These are phyloP conservation scores for Endocladia muricata DNA, from an alignment of 31 red algal species.

Conservation along the genomic window DNA sequence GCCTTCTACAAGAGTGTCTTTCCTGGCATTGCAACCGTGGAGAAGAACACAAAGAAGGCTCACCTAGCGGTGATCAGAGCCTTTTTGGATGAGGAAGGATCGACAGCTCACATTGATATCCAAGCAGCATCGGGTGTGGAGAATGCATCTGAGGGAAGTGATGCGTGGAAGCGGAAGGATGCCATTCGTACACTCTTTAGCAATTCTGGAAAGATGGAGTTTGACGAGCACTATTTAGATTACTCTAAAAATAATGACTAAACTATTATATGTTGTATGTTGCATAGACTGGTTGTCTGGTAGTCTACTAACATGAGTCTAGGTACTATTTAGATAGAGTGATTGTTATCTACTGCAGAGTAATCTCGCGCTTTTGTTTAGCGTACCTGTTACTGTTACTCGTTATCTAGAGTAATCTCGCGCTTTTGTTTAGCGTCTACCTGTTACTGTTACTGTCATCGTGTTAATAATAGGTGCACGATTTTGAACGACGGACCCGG, in stretches of 20 bases:
- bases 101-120: slow-evolving; percentile 4
- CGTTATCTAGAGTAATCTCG: no score
- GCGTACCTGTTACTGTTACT: no score
- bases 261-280: no score
- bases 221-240: slow-evolving; percentile 5
- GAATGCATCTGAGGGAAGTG: slow-evolving; percentile 1
- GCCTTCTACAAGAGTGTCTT: slow-evolving; percentile 1
- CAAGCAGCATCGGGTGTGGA: slow-evolving; percentile 3
- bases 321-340: no score
- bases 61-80: slow-evolving; percentile 2
- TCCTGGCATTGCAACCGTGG: slow-evolving; percentile 3
- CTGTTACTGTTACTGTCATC: no score
- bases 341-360: no score
- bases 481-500: no score
- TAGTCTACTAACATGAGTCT: no score
- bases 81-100: slow-evolving; percentile 5
- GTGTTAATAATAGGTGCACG: no score
- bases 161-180: slow-evolving; percentile 4
- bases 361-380: no score
- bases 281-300: no score
- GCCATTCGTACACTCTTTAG: slow-evolving; percentile 4
- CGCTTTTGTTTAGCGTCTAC: no score
- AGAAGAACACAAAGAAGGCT: slow-evolving; percentile 5
- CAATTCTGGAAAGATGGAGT: slow-evolving; percentile 2
- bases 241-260: slow-evolving; percentile 6